Evolutionary conservation across 2,329 filamentous ascomycete species (phyloP).

Genomic region (Ilyonectria mors-panacis): DNA sequence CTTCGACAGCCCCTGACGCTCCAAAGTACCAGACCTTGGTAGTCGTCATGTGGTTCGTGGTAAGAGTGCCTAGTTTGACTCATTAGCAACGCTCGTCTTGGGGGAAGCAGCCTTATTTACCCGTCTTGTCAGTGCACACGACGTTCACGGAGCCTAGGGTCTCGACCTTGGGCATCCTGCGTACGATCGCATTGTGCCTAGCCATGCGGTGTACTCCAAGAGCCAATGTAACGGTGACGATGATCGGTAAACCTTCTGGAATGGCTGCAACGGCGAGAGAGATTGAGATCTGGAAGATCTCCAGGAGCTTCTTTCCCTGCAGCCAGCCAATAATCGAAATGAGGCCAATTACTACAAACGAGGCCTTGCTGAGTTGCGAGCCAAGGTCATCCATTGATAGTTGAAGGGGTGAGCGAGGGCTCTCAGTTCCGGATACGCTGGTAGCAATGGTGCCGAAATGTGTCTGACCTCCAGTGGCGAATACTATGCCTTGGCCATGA

Average conservation of each 20-base stretch:
- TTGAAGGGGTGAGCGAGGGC: constrained; percentile 92
- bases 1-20: constrained; percentile 65
- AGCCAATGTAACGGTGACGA: constrained; percentile 96
- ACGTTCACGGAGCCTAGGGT: constrained; percentile 99
- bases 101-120: constrained; percentile 54
- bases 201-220: constrained; percentile 98
- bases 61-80: constrained; percentile 79
- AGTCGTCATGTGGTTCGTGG: constrained; percentile 98
- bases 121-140: constrained; percentile 99
- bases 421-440: constrained; percentile 94
- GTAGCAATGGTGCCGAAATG: constrained; percentile 97
- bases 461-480: constrained; percentile 92
- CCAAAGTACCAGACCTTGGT: constrained; percentile 98
- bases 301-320: constrained; percentile 89
- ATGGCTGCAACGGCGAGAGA: constrained; percentile 97
- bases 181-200: constrained; percentile 93
- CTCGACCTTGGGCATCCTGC: constrained; percentile 95
- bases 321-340: constrained; percentile 93
- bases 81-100: constrained; percentile 33
- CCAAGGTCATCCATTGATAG: constrained; percentile 98
- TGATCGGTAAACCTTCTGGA: constrained; percentile 95
- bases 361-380: constrained; percentile 96
- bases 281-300: constrained; percentile 98
- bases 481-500: constrained; percentile 96
- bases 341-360: constrained; percentile 92